Conservation (phyloP, 768 basidiomycete genomes). For the Peribolospora baueri region DNA sequence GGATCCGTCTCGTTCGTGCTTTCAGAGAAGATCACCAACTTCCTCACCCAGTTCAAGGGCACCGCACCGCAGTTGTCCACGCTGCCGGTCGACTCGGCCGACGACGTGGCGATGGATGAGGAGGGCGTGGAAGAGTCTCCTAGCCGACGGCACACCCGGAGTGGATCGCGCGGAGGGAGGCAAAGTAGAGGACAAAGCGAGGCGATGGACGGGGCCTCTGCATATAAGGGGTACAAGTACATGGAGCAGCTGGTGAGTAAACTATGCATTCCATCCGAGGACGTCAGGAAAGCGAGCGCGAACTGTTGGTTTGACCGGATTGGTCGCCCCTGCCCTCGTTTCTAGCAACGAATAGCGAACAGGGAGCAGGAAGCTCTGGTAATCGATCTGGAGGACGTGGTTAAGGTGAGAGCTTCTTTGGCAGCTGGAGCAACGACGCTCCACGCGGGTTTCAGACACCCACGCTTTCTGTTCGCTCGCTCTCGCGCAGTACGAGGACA, state of each 20-base stretch:
- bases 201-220: not conserved
- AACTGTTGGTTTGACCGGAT: not conserved
- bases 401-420: constrained; percentile 27
- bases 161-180: too few species aligned
- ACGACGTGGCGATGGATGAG: constrained; percentile 3
- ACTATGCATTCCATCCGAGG: constrained; percentile 6
- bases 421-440: not conserved
- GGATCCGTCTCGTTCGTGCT: too few species aligned
- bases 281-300: not conserved
- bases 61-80: too few species aligned
- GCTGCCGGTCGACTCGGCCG: not conserved
- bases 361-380: constrained; percentile 71
- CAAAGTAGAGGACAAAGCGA: not conserved
- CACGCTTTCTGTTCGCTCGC: not conserved
- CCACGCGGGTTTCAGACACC: not conserved
- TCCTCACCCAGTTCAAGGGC: too few species aligned
- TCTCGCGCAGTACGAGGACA: constrained; percentile 4
- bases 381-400: constrained; percentile 71
- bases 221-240: constrained; percentile 31
- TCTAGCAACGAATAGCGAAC: constrained; percentile 74
- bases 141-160: too few species aligned
- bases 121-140: not conserved
- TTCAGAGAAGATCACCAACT: too few species aligned
- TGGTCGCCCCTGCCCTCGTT: constrained; percentile 1
- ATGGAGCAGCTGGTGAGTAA: constrained; percentile 51